Percentiles rank a stretch among this genome's conserved stretches.
Conservation (phyloP, 2,329 filamentous ascomycete species). For the Rachicladosporium sp. region DNA sequence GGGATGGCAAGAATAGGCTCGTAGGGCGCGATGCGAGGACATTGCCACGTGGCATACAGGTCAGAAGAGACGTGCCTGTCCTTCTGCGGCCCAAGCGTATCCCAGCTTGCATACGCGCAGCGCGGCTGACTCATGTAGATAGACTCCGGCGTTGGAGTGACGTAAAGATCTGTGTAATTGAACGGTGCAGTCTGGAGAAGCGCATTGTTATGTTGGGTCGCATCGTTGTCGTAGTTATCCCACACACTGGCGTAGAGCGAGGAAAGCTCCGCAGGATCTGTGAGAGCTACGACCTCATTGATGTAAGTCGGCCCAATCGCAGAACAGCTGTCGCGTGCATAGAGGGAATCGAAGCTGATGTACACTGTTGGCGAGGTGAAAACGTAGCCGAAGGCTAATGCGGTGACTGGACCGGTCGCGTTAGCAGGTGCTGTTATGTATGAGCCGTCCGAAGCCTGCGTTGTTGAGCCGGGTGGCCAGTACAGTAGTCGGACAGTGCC, state of each 20-base stretch:
- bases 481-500: conserved; percentile 10
- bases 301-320: conserved; percentile 6
- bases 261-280: conserved; percentile 5
- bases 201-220: no score
- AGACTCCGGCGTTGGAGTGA: background rate
- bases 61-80: no score
- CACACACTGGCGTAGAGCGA: no score
- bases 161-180: conserved; percentile 3
- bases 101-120: conserved; percentile 1
- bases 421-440: conserved; percentile 1
- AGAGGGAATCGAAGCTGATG: conserved; percentile 8
- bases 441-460: background rate
- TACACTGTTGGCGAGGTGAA: conserved; percentile 11
- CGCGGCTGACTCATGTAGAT: conserved; percentile 2
- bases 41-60: no score
- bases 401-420: background rate
- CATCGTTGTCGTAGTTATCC: no score
- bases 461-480: conserved; percentile 7
- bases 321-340: conserved; percentile 8
- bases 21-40: background rate
- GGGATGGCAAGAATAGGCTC: conserved; percentile 2
- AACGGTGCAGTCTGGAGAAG: background rate
- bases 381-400: conserved; percentile 5
- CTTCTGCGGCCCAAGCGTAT: no score
- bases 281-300: conserved; percentile 8